phyloP scores from a whole-genome alignment of 225 moss, liverwort and hornwort species.

The Marchantia paleacea region DNA sequence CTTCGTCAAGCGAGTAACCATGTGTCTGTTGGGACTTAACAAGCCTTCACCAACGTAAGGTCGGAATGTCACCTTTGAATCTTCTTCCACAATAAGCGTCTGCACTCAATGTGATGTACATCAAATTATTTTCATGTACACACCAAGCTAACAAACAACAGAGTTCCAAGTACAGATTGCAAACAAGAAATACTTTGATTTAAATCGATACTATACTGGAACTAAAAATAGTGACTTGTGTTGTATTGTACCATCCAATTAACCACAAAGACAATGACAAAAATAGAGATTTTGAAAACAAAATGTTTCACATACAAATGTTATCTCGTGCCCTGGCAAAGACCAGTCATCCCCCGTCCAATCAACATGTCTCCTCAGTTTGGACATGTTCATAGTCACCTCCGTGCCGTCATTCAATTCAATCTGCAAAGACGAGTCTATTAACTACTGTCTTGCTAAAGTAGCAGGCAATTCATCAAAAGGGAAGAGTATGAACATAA shows the following conservation, averaged over 20 bases:
- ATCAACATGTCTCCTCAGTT: conserved; percentile 45
- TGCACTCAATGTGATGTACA: conserved; percentile 10
- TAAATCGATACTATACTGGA: no score
- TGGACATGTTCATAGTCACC: conserved; percentile 13
- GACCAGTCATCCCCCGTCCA: conserved; percentile 47
- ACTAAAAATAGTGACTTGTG: no score
- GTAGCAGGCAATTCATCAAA: not conserved
- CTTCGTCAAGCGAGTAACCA: conserved; percentile 44
- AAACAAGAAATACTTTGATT: no score
- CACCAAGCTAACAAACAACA: not conserved
- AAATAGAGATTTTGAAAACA: no score
- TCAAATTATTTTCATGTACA: not conserved
- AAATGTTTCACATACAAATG: conserved; percentile 33
- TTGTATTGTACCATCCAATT: no score
- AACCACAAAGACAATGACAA: no score
- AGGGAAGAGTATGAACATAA: not conserved
- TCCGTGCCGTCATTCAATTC: conserved; percentile 38
- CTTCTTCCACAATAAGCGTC: conserved; percentile 39
- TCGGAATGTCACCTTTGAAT: conserved; percentile 39
- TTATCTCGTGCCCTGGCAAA: conserved; percentile 46
- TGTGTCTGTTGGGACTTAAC: conserved; percentile 50
- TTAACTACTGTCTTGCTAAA: not conserved
- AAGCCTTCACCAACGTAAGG: conserved; percentile 53
- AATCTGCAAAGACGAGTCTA: conserved; percentile 23
- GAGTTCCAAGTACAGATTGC: not conserved